These are phyloP conservation scores for Prosopis cineraria DNA, from an alignment of 306 rosid genomes.

Conservation along the genomic window DNA sequence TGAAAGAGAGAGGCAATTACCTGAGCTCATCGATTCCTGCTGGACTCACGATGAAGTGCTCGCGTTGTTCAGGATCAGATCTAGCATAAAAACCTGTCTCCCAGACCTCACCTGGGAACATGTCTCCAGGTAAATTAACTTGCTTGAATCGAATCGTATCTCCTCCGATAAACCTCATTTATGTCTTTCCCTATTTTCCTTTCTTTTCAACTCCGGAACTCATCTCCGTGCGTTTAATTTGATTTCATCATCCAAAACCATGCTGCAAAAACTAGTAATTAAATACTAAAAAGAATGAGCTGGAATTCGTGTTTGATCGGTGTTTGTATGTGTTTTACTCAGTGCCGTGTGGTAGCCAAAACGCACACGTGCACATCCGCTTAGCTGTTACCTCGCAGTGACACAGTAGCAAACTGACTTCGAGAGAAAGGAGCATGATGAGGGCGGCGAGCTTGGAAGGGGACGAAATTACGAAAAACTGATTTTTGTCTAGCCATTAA, in stretches of 20 bases:
- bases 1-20: constrained; percentile 35
- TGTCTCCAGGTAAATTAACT: constrained; percentile 65
- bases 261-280: neutral
- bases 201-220: neutral
- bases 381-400: constrained; percentile 33
- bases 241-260: neutral
- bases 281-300: constrained; percentile 13
- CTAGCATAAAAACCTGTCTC: constrained; percentile 80
- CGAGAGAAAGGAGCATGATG: constrained; percentile 18
- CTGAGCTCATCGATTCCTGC: constrained; percentile 46
- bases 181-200: neutral
- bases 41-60: constrained; percentile 83
- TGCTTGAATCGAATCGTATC: neutral
- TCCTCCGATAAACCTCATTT: neutral
- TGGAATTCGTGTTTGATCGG: constrained; percentile 18
- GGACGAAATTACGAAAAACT: constrained; percentile 25
- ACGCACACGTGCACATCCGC: constrained; percentile 50
- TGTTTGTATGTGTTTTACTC: constrained; percentile 5
- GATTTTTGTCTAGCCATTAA: constrained; percentile 22
- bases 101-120: constrained; percentile 93
- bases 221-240: neutral
- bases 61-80: constrained; percentile 82
- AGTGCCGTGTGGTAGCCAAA: constrained; percentile 39
- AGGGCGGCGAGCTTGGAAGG: constrained; percentile 9
- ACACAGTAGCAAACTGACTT: constrained; percentile 25